phyloP scores from a whole-genome alignment of 768 basidiomycete genomes.

The Trametes coccinea region DNA sequence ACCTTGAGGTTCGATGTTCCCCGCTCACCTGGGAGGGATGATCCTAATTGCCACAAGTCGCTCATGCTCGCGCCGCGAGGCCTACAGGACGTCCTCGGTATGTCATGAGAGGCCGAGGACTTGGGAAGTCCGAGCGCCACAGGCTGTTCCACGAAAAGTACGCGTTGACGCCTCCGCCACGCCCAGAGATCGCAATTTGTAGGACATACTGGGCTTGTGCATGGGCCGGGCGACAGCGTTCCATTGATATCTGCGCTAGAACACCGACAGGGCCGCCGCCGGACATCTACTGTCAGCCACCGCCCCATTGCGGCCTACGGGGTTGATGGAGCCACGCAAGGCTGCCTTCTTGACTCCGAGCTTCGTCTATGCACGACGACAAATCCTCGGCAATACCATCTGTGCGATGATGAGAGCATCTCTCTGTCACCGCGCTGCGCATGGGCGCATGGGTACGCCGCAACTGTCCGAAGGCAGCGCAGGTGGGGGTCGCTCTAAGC shows the following conservation, averaged over 20 bases:
- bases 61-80: background rate
- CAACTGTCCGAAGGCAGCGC: conserved; percentile 6
- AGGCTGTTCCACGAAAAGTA: background rate
- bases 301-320: background rate
- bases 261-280: conserved; percentile 10
- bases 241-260: conserved; percentile 4
- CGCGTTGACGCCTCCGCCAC: background rate
- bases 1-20: background rate
- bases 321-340: background rate
- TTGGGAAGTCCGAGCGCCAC: conserved; percentile 10
- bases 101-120: conserved; percentile 12
- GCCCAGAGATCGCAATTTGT: background rate
- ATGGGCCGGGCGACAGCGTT: background rate
- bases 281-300: background rate
- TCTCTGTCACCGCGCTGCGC: background rate
- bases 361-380: background rate
- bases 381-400: background rate
- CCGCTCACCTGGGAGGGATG: background rate
- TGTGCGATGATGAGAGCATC: background rate
- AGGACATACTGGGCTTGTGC: background rate
- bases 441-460: no score
- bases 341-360: background rate
- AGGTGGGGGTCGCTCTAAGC: background rate
- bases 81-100: background rate
- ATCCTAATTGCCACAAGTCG: conserved; percentile 9